Evolutionary conservation across 257 asterid species (phyloP).

Genomic region (Jasminum sambac): DNA sequence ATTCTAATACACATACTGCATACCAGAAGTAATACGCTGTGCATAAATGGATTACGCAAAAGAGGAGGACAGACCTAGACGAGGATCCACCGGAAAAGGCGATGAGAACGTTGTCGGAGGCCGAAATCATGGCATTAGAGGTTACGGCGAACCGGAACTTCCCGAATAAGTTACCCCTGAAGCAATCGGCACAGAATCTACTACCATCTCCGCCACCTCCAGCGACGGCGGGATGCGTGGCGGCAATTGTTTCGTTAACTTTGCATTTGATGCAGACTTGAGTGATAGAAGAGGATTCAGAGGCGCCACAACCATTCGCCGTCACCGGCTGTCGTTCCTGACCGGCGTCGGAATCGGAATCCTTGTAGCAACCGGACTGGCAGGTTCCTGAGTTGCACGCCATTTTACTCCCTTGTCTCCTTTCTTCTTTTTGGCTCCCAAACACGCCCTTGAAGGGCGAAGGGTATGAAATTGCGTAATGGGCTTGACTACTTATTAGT

Average conservation of each 20-base stretch:
- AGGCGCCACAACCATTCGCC: slow-evolving; percentile 29
- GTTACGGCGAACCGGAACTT: slow-evolving; percentile 83
- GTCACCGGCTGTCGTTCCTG: slow-evolving; percentile 14
- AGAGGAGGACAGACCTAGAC: slow-evolving; percentile 54
- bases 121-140: slow-evolving; percentile 80
- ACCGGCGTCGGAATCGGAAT: slow-evolving; percentile 31
- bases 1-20: neutral
- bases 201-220: slow-evolving; percentile 47
- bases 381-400: slow-evolving; percentile 66
- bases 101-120: slow-evolving; percentile 78
- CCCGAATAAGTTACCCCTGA: slow-evolving; percentile 66
- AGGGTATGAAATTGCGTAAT: neutral
- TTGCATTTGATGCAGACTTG: slow-evolving; percentile 71
- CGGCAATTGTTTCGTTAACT: slow-evolving; percentile 47
- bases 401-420: slow-evolving; percentile 45
- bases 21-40: neutral
- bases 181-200: slow-evolving; percentile 76
- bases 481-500: neutral
- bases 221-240: slow-evolving; percentile 34
- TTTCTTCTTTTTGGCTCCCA: neutral
- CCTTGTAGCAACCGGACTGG: slow-evolving; percentile 74
- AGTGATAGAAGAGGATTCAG: slow-evolving; percentile 9
- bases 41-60: neutral
- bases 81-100: slow-evolving; percentile 94
- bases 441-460: slow-evolving; percentile 15